phyloP scores from a whole-genome alignment of 2,329 filamentous ascomycete genomes.

The Periconia digitata region DNA sequence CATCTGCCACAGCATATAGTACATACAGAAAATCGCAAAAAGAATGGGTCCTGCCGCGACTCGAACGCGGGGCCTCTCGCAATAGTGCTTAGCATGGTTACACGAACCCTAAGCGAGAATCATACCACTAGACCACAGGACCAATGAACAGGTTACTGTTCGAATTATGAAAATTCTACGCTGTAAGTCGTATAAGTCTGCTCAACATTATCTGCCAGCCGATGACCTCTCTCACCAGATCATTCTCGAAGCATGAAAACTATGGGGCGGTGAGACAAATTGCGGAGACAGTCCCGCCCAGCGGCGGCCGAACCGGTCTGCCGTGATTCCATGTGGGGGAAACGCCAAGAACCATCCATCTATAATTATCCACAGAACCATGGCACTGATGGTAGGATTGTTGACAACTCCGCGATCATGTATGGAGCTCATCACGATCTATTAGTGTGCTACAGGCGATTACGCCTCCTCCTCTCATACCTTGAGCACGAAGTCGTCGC shows the following conservation, averaged over 20 bases:
- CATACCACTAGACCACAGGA: constrained; percentile 26
- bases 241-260: too few relatives aligned
- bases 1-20: too few relatives aligned
- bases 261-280: background rate
- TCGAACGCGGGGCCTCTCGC: constrained; percentile 35
- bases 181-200: background rate
- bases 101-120: constrained; percentile 29
- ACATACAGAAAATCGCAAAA: constrained; percentile 10
- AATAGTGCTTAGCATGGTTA: constrained; percentile 12
- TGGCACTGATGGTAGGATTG: too few relatives aligned
- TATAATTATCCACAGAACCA: constrained; percentile 49
- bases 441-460: too few relatives aligned
- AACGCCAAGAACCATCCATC: background rate
- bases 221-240: too few relatives aligned
- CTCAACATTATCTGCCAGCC: too few relatives aligned
- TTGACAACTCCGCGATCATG: too few relatives aligned
- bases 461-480: too few relatives aligned
- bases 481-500: too few relatives aligned
- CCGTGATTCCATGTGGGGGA: background rate
- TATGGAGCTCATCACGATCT: too few relatives aligned
- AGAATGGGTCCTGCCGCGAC: constrained; percentile 28
- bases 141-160: background rate
- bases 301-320: background rate
- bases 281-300: background rate
- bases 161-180: background rate